Conservation (phyloP, 2,329 filamentous ascomycete genomes). For the Pseudogymnoascus sp. region DNA sequence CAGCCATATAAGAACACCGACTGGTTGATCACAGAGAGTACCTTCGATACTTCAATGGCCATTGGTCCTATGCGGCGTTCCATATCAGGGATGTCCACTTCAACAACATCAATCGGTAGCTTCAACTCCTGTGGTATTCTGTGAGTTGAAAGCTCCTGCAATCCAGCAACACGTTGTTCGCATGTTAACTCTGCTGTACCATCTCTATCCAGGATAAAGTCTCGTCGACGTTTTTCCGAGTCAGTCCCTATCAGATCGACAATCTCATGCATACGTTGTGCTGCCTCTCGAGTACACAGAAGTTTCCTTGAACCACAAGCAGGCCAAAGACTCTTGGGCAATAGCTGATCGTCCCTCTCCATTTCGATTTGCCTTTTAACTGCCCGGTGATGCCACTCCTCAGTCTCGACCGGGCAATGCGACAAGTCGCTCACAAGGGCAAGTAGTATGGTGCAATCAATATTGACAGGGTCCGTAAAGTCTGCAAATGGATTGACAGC, state of each 20-base stretch:
- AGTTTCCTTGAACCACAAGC: constrained; percentile 45
- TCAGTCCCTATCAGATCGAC: constrained; percentile 52
- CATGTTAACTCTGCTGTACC: constrained; percentile 18
- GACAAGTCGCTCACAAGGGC: constrained; percentile 59
- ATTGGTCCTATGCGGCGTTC: constrained; percentile 38
- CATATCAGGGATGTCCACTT: constrained; percentile 34
- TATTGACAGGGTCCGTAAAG: constrained; percentile 40
- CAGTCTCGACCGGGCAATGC: constrained; percentile 25
- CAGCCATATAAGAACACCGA: constrained; percentile 65
- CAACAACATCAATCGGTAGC: constrained; percentile 50
- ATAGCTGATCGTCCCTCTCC: constrained; percentile 50
- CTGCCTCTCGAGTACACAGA: constrained; percentile 55
- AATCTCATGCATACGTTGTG: constrained; percentile 55
- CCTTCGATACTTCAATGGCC: constrained; percentile 35
- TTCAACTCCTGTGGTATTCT: constrained; percentile 43
- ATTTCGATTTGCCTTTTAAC: constrained; percentile 48
- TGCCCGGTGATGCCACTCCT: constrained; percentile 28
- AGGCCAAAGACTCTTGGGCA: constrained; percentile 55
- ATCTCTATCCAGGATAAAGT: constrained; percentile 42
- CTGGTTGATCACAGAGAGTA: constrained; percentile 51
- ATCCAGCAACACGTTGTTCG: constrained; percentile 26
- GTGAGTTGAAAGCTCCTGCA: constrained; percentile 44
- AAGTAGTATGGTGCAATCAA: constrained; percentile 58
- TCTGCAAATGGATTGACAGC: constrained; percentile 31
- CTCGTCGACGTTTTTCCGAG: constrained; percentile 47